These are phyloP conservation scores for Orbilia quercus DNA, from an alignment of 2,329 filamentous ascomycete species.

Conservation along the genomic window DNA sequence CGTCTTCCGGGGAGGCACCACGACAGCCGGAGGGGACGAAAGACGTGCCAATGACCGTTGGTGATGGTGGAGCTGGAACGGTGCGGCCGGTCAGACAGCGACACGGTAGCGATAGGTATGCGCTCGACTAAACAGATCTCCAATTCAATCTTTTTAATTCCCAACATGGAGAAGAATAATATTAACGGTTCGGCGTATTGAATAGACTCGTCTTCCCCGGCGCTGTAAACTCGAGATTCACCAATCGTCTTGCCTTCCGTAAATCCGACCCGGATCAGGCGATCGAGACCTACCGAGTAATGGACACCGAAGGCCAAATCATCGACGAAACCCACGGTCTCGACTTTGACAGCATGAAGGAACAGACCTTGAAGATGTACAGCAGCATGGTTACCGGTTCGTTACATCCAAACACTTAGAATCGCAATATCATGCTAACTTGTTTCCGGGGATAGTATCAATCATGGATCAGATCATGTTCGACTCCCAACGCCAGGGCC, in stretches of 20 bases:
- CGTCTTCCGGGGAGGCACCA: constrained; percentile 26
- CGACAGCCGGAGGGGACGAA: constrained; percentile 52
- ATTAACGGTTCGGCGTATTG: not conserved
- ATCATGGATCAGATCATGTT: constrained; percentile 99
- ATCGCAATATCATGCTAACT: no score
- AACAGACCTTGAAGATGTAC: constrained; percentile 71
- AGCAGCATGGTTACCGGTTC: constrained; percentile 71
- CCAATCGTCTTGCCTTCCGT: constrained; percentile 79
- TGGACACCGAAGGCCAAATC: constrained; percentile 86
- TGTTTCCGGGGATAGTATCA: constrained; percentile 67
- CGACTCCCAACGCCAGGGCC: constrained; percentile 94
- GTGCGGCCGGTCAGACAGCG: constrained; percentile 47
- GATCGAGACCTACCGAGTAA: constrained; percentile 89
- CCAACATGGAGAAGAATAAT: not conserved
- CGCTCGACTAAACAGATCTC: not conserved
- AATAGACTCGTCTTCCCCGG: constrained; percentile 75
- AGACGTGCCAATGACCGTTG: constrained; percentile 54
- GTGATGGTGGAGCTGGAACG: constrained; percentile 51
- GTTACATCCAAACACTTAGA: constrained; percentile 8
- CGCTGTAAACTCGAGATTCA: constrained; percentile 95
- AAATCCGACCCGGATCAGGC: constrained; percentile 77
- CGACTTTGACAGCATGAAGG: constrained; percentile 74
- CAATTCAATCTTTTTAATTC: not conserved
- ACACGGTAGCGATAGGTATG: constrained; percentile 48
- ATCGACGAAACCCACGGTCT: constrained; percentile 78